phyloP scores from a whole-genome alignment of 2,329 filamentous ascomycete genomes.

The Didymella segeticola region DNA sequence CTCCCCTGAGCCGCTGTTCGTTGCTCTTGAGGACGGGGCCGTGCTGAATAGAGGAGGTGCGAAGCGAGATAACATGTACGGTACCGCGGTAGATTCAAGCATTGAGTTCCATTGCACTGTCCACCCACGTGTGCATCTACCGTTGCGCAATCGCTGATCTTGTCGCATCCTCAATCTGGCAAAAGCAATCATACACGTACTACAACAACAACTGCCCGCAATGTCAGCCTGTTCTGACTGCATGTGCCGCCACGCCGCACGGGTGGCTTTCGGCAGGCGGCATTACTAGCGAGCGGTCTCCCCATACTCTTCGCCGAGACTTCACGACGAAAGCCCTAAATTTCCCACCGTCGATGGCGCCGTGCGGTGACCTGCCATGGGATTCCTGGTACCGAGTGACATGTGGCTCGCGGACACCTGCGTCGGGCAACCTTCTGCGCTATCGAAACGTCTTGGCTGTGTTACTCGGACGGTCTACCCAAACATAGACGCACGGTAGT shows the following conservation, averaged over 20 bases:
- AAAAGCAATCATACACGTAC: background rate
- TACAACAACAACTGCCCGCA: background rate
- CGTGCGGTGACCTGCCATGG: conserved; percentile 4
- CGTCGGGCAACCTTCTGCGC: conserved; percentile 3
- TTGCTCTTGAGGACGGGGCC: conserved; percentile 1
- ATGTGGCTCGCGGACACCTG: background rate
- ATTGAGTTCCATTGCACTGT: conserved; percentile 3
- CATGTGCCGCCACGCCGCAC: conserved; percentile 1
- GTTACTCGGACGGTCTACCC: background rate
- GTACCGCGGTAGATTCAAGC: conserved; percentile 1
- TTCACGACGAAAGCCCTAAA: background rate
- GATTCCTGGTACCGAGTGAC: conserved; percentile 8
- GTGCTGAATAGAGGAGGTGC: conserved; percentile 13
- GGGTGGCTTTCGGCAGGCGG: conserved; percentile 12
- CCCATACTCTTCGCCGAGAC: conserved; percentile 12
- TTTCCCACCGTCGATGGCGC: background rate
- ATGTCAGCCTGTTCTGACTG: conserved; percentile 9
- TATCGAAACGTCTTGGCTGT: conserved; percentile 18
- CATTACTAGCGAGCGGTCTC: conserved; percentile 8
- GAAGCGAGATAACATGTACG: conserved; percentile 8
- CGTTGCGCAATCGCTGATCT: conserved; percentile 10
- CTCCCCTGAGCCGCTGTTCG: background rate
- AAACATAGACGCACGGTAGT: conserved; percentile 7
- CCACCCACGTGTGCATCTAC: background rate
- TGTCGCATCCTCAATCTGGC: background rate